Evolutionary conservation across 768 basidiomycete genomes (phyloP).

Genomic region (Paxillus rubicundulus): DNA sequence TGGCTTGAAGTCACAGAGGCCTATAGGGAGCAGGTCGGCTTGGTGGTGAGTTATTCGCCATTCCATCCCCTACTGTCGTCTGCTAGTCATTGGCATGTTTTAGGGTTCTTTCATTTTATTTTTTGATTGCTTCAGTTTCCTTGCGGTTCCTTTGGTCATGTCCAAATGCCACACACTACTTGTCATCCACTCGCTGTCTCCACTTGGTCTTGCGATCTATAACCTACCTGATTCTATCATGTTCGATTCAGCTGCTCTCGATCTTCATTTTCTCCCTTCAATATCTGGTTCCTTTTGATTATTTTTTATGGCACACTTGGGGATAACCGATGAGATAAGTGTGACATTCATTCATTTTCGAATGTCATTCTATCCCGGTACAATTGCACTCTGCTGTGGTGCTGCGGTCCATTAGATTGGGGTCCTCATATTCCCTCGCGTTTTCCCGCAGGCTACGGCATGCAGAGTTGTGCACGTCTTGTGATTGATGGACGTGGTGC

Average conservation of each 20-base stretch:
- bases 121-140: background rate
- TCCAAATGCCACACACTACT: slow-evolving; percentile 10
- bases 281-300: slow-evolving; percentile 6
- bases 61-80: slow-evolving; percentile 4
- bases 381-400: slow-evolving; percentile 5
- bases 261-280: background rate
- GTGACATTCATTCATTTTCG: slow-evolving; percentile 7
- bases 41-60: slow-evolving; percentile 25
- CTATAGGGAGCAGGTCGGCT: slow-evolving; percentile 21
- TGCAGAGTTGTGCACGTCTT: slow-evolving; percentile 21
- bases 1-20: slow-evolving; percentile 37
- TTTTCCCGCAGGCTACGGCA: slow-evolving; percentile 27
- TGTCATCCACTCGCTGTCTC: slow-evolving; percentile 2
- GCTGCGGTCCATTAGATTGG: slow-evolving; percentile 8
- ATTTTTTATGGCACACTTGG: slow-evolving; percentile 15
- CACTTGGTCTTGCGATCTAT: background rate
- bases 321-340: background rate
- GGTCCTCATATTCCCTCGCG: slow-evolving; percentile 22
- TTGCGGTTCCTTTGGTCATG: slow-evolving; percentile 5
- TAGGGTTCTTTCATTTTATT: slow-evolving; percentile 13
- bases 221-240: slow-evolving; percentile 1
- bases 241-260: slow-evolving; percentile 7
- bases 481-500: slow-evolving; percentile 30
- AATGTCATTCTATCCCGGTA: background rate
- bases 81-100: background rate